Evolutionary conservation across 768 basidiomycete genomes (phyloP).

Genomic region (Plicaturopsis crispa): DNA sequence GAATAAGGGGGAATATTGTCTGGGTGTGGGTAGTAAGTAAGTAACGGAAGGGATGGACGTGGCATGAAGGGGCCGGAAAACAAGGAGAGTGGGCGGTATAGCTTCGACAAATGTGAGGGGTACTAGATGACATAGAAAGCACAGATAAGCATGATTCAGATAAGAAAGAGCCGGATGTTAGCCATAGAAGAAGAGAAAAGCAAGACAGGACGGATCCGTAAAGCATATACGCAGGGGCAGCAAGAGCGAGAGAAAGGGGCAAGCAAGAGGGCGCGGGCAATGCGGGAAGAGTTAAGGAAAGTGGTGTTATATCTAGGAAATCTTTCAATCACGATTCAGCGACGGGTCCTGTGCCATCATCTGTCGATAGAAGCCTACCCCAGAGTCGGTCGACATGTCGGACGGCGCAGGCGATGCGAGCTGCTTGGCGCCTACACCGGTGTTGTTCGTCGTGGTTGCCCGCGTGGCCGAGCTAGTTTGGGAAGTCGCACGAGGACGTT

Average conservation of each 20-base stretch:
- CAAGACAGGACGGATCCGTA: constrained; percentile 5
- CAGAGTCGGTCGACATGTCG: constrained; percentile 69
- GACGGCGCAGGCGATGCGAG: constrained; percentile 65
- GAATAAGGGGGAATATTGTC: no score
- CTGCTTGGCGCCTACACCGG: constrained; percentile 34
- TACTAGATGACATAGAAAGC: no score
- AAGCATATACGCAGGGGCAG: constrained; percentile 15
- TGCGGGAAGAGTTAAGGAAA: no score
- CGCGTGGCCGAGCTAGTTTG: constrained; percentile 60
- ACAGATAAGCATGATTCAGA: no score
- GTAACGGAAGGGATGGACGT: constrained; percentile 1
- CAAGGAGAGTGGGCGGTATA: not conserved
- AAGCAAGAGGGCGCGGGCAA: constrained; percentile 9
- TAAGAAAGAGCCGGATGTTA: constrained; percentile 3
- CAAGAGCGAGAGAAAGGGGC: constrained; percentile 13
- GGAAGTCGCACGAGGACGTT: constrained; percentile 65
- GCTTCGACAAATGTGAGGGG: no score
- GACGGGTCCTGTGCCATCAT: constrained; percentile 72
- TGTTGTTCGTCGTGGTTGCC: constrained; percentile 24
- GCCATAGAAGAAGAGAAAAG: constrained; percentile 1
- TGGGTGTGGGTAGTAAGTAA: no score
- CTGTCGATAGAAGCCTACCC: constrained; percentile 78
- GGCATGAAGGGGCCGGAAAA: constrained; percentile 1
- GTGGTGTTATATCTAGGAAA: no score
- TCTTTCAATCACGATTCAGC: constrained; percentile 39